Evolutionary conservation across 1,284 basidiomycete species (phyloP), one percentile per base, ranked within the genome.

Genomic region (Fereydounia khargensis): DNA sequence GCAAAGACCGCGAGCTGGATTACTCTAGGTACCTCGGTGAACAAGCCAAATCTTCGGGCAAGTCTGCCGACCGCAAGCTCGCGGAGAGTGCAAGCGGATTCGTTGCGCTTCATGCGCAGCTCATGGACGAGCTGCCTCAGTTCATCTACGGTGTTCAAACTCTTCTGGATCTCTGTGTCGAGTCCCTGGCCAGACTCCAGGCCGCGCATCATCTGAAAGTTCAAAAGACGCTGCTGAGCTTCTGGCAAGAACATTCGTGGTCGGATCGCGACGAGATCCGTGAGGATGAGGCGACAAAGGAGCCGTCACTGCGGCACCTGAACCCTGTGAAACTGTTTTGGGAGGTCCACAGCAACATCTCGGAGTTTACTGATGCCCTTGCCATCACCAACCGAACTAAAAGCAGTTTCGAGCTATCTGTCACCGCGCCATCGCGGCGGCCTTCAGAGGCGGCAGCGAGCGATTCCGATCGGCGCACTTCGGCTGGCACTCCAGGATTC

Each of bases 91-190:
- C 75, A 4, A 65, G 65, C 14, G 70, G 73, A 11, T 79, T 76
- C 42, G 42, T 73, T 27, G 70, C 75, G 10, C 56, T 78, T 14
- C 74, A 77, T 35, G 49, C 62, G 2, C 77, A 77, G 51, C 74
- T 78, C 19, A 58, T 75, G 43, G 70, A 78, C 31, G 78, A 79
- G 46, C 60, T 79, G 17, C 78, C 78, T 2, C 52, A 66, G 22
- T 73, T 78, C 56, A 64, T 77, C 36, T 66, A 67, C 39, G 70
- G 73, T 42, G 55, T 77, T 4, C 68, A 73, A 37, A 56, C 66
- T n/a, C 58, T 76, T 20, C 50, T 77, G 35, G 70, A 77, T 35
- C 65, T 72, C 30, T 71, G 76, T 47, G 58, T 76, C 40, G 54
- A 60, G 10, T 65, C 70, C 24, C 72, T 77, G 21, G 67, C 74